Base-by-base conservation (phyloP, 805 yeast species). In the Starmerella potacharoeniae region DNA sequence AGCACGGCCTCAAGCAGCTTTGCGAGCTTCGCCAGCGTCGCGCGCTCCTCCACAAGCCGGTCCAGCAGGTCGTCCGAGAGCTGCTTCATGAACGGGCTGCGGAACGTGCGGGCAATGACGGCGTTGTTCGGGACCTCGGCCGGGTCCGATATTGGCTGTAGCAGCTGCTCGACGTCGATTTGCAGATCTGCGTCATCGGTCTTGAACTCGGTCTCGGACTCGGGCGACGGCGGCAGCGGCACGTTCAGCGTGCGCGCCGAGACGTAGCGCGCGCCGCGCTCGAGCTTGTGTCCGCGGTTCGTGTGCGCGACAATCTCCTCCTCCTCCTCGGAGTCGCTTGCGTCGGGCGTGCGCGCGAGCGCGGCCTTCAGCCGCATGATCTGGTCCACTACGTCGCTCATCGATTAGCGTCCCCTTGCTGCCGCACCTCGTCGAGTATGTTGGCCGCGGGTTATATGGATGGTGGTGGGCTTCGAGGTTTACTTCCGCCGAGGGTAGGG, bases 121-220 rank as follows among this genome's bases (percentile, higher is more conserved):
- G 83, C 83, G 64, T 87, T 90, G 3, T 75, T 74, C 0, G 84
- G 78, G 2, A 91, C 70, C 62, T 93, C 96, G 2, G 86, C 75
- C 0, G 96, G 93, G 55, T 86, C 85, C 8, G 80, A 74, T 13
- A 93, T 79, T 0, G 97, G 96, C 5, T 83, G 79, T 57, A 93
- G 71, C 17, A 60, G 28, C 22, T 39, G 33, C 13, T 55, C 54
- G 9, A 54, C 56, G 28, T 58, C 61, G 13, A 58, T 45, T 6
- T 39, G 47, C 29, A 89, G 73, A 60, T 81, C 75, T 14, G 81
- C 71, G 54, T 75, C 75, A 31, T 70, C 71, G 5, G 71, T 75
- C 9, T 64, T 68, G 16, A 46, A 2, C 65, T 17, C 64, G 68
- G 5, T 59, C 68, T 6, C 63, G 69, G 3, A 64, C 66, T 30